Percentiles rank a stretch among this genome's conserved stretches.
phyloP scores from a whole-genome alignment of 441 rosid genomes.

The Hura crepitans region DNA sequence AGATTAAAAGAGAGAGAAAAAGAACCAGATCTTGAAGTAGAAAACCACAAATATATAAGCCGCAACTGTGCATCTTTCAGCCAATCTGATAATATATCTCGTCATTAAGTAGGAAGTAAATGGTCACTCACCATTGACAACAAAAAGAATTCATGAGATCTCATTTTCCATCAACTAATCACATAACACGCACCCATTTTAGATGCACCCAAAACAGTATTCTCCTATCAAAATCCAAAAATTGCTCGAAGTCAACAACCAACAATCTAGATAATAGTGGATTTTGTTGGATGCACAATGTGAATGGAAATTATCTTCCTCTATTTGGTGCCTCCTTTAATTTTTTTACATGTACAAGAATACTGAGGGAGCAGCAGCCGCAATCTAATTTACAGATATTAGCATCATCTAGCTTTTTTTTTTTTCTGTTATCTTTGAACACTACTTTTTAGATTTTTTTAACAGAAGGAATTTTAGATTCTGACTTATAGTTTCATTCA shows the following conservation, averaged over 20 bases:
- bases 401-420: background rate
- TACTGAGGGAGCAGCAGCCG: background rate
- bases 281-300: background rate
- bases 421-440: too few relatives aligned
- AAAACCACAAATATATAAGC: background rate
- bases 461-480: background rate
- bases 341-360: background rate
- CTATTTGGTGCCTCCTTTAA: background rate
- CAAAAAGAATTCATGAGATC: background rate
- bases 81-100: background rate
- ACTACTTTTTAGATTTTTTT: background rate
- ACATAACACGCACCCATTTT: background rate
- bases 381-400: background rate
- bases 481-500: background rate
- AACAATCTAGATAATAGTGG: background rate
- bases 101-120: background rate
- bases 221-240: background rate
- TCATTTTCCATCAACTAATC: background rate
- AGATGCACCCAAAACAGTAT: background rate
- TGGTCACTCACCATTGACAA: background rate
- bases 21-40: background rate
- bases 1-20: background rate
- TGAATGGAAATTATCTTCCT: background rate
- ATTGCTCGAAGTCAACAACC: background rate
- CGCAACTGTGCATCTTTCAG: background rate